Base-by-base conservation (phyloP, 495 filamentous ascomycete genomes). In the Aspergillus biplanus region DNA sequence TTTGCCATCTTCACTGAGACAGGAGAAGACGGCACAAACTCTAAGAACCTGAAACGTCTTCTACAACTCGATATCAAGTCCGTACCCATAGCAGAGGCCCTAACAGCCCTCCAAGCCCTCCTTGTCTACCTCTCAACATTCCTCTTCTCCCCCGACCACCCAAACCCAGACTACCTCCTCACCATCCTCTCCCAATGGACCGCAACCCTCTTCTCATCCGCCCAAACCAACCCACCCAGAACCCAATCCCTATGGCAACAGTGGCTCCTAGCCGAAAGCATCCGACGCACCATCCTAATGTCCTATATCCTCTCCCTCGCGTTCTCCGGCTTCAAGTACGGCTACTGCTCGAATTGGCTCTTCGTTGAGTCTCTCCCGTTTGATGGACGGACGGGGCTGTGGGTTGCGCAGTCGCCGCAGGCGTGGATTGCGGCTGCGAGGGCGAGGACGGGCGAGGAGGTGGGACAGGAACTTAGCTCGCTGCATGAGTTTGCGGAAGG, bases 351-450 rank as follows among this genome's bases (percentile, higher is more conserved):
- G 3, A n/a, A 46, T 48, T 58, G 56, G 56, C 33, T 58, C 31
- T 58, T 58, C 12, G 12, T 58, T n/a, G 56, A 58, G 42, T 49
- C 44, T 13, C 56, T 58, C 35, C 56, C 56, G 32, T 58, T 58
- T 18, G 56, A 58, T 31, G 33, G 31, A 5, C 56, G 56, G 7
- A 15, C 56, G 12, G 56, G 56, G 12, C 44, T 58, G 44, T 58
- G 56, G 56, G 49, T 49, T 21, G 56, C 56, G 34, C 12, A 13
- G 32, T 58, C 56, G 0, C 56, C 56, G 12, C 56, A 58, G 27
- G 56, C 56, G 6, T 58, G 56, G 56, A 48, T 58, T 12, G 56
- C 42, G 31, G 12, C 6, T 7, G 42, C 56, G 9, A 8, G 44
- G 9, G 56, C 16, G 6, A 49, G 27, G 11, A 34, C 42, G 7